Evolutionary conservation across 805 yeast genomes (phyloP), one percentile per base, ranked within the genome.

Genomic region (Jamesozyma spencerorum): DNA sequence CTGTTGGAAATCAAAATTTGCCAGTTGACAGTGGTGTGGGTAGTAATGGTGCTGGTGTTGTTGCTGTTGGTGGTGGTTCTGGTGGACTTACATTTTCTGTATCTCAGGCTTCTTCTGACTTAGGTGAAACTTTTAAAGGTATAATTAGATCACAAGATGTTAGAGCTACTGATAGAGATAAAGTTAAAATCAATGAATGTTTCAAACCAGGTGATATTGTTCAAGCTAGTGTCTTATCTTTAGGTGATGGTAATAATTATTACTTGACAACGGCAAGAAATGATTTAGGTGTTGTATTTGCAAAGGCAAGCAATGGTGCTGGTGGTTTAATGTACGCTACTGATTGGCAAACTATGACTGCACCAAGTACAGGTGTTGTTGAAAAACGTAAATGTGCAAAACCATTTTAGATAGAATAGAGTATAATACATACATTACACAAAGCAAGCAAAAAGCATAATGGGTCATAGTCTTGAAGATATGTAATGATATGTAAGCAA

Each of bases 271-370:
- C 98, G 0, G 94, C 96, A 2, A 70, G 81, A 47, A 86, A 90
- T 59, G 95, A 90, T 54, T 66, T 90, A 31, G 99, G 99, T 2
- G 98, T 92, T 3, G 80, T 92, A 1, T 84, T 88, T 60, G 97
- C 97, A 4, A 77, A 72, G 45, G 73, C 81, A 33, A 52, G 55
- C 22, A 75, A 72, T 46, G 81, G 79, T 14, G 77, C 78, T 3
- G 95, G 95, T 2, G 78, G 75, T 29, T 63, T 78, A 41, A 77
- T 92, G 85, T 81, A 79, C 51, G 94, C 98, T 2, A 63, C 86
- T 33, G 97, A 92, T 62, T 92, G 97, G 97, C 88, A 86, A 63
- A 83, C 86, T 11, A 92, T 94, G 97, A 71, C 81, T 26, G 77
- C 84, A 46, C 79, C 86, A 2, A 66, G 62, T 19, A 77, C 88